Evolutionary conservation across 768 basidiomycete genomes (phyloP), one percentile per base, ranked within the genome.

Genomic region (Suillus spraguei): DNA sequence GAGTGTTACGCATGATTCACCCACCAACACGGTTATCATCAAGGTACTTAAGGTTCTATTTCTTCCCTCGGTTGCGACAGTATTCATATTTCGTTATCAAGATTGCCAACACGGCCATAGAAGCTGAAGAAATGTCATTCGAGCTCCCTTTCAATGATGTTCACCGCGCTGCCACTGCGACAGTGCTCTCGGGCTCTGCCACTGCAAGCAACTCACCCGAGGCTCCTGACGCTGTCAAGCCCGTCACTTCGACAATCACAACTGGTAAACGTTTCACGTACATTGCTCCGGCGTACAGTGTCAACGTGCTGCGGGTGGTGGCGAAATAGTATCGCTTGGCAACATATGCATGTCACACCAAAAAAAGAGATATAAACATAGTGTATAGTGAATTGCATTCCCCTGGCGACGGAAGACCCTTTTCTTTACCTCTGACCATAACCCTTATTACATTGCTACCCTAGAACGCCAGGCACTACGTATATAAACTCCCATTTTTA

Each of bases 201-300:
- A 83, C 76, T 22, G 77, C 82, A 3, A 87, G 83, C 72, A 89
- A 89, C 72, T 83, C 83, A 6, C 86, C 86, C 0, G 72, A 71
- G 24, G 75, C 76, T 2, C 87, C 88, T 5, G 74, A 82, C 59
- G 65, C 76, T 13, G 74, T 86, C 50, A 78, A 77, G 7, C 89
- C 87, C 1, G 70, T 71, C 41, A 85, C 75, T 4, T 81, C 75
- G 61, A 74, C 70, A 11, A 80, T 87, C 68, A 44, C 67, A 2
- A 82, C 83, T n/a, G 82, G 83, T 17, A 77, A 80, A 68, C 81
- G 75, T 0, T 84, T 89, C 73, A 76, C 80, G 24, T 89, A 82
- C 72, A 83, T 77, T 3, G 86, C 85, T 7, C 83, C 86, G 22
- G 82, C 71, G 5, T 79, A 77, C 66, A 81, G 79, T 63, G 77